A percentile compares a stretch with the other conserved stretches of the same genome.
These are phyloP conservation scores for Phytophthora ramorum DNA, from an alignment of 352 stramenopile genomes.

Conservation along the genomic window DNA sequence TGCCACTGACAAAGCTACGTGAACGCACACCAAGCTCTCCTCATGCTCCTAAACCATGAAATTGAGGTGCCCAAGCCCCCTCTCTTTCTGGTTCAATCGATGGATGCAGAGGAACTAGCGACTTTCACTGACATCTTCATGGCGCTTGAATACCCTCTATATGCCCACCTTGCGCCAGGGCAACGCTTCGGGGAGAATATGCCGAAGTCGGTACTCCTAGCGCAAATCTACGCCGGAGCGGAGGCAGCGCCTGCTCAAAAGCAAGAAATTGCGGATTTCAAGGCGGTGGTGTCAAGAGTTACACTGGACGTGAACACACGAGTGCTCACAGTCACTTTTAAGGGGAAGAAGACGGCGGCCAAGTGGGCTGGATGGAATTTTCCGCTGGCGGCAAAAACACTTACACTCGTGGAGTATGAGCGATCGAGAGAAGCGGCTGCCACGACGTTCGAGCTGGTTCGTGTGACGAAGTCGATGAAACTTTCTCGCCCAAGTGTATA, in stretches of 20 bases:
- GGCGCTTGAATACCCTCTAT: background rate
- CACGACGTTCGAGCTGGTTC: no score
- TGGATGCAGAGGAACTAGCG: background rate
- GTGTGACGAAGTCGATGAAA: no score
- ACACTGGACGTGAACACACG: background rate
- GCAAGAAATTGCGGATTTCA: background rate
- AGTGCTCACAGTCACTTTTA: background rate
- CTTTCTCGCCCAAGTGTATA: no score
- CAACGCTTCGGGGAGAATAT: background rate
- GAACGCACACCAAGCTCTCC: background rate
- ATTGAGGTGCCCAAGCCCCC: background rate
- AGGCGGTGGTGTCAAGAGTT: background rate
- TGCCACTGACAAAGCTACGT: background rate
- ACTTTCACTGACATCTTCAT: background rate
- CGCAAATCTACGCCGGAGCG: background rate
- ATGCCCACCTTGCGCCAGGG: conserved; percentile 1
- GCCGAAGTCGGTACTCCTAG: background rate
- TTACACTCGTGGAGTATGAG: background rate
- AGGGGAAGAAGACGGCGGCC: background rate
- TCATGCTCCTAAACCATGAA: background rate
- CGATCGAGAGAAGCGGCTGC: background rate
- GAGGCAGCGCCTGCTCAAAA: background rate
- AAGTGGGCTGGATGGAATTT: background rate
- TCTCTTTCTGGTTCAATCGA: background rate
- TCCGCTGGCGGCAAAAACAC: background rate